Conservation (phyloP, 805 yeast species). For the Metschnikowia colocasiae region DNA sequence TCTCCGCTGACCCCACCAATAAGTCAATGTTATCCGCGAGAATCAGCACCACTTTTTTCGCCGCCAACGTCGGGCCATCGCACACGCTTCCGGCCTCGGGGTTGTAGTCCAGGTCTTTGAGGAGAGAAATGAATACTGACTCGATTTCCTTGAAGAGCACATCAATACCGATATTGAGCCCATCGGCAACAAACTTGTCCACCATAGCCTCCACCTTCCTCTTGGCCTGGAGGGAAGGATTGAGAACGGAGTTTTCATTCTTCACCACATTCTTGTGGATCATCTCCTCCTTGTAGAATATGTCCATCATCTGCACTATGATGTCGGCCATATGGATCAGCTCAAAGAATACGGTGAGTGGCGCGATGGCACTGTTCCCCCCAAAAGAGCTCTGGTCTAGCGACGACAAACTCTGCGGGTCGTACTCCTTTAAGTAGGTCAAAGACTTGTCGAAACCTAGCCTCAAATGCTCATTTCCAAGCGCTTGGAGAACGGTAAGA, state of each 20-base stretch:
- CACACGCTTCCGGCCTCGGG: slow-evolving; percentile 32
- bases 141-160: slow-evolving; percentile 81
- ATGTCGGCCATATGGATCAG: slow-evolving; percentile 89
- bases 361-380: slow-evolving; percentile 56
- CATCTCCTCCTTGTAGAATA: slow-evolving; percentile 85
- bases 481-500: slow-evolving; percentile 55
- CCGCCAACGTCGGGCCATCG: slow-evolving; percentile 57
- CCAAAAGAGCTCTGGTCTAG: slow-evolving; percentile 9
- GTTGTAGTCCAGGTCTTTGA: slow-evolving; percentile 59
- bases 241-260: slow-evolving; percentile 71
- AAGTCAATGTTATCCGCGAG: slow-evolving; percentile 69
- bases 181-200: slow-evolving; percentile 89
- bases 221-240: slow-evolving; percentile 73
- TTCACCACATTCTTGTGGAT: slow-evolving; percentile 55
- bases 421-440: slow-evolving; percentile 62
- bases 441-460: slow-evolving; percentile 85
- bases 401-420: slow-evolving; percentile 46
- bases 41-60: slow-evolving; percentile 56
- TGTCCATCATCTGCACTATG: slow-evolving; percentile 86
- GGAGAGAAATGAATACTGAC: slow-evolving; percentile 50
- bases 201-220: slow-evolving; percentile 75
- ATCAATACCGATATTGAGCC: slow-evolving; percentile 87
- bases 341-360: slow-evolving; percentile 82
- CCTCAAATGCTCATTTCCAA: slow-evolving; percentile 73
- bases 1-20: slow-evolving; percentile 79